These are phyloP conservation scores for Botrytis pseudocinerea DNA, from an alignment of 2,329 filamentous ascomycete species.

Conservation along the genomic window DNA sequence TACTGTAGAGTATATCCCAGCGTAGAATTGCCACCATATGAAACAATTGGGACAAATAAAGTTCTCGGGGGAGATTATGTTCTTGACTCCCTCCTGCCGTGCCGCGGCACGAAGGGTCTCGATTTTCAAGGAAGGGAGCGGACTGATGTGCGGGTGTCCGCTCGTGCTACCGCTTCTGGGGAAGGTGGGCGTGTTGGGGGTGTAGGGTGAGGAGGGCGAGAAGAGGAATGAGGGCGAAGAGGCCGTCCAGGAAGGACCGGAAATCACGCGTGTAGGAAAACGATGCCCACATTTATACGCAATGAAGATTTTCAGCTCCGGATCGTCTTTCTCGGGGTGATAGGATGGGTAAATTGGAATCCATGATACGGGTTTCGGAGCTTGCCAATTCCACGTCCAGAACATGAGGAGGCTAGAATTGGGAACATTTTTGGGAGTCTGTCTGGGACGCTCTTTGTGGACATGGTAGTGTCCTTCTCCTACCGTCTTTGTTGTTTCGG, in stretches of 20 bases:
- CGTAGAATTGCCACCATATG: not conserved
- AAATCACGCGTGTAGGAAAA: not conserved
- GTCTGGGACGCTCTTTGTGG: not conserved
- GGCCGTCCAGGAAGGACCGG: not conserved
- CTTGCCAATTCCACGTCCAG: constrained; percentile 11
- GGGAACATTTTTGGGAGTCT: too few species aligned
- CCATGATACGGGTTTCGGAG: not conserved
- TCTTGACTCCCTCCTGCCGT: not conserved
- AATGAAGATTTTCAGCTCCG: not conserved
- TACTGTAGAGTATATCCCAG: too few species aligned
- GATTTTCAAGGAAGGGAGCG: not conserved
- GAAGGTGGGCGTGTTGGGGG: not conserved
- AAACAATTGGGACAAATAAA: not conserved
- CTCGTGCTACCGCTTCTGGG: not conserved
- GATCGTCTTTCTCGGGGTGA: not conserved
- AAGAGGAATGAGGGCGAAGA: not conserved
- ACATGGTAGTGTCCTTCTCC: not conserved
- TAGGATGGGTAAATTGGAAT: not conserved
- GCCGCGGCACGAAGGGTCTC: not conserved
- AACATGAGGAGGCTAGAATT: not conserved
- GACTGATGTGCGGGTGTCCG: not conserved
- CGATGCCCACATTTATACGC: not conserved
- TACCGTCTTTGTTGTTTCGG: rapidly evolving
- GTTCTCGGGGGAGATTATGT: not conserved
- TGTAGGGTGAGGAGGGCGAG: not conserved